A percentile compares a stretch with the other conserved stretches of the same genome.
phyloP scores from a whole-genome alignment of 352 stramenopile species.

The Phytophthora gonapodyides region DNA sequence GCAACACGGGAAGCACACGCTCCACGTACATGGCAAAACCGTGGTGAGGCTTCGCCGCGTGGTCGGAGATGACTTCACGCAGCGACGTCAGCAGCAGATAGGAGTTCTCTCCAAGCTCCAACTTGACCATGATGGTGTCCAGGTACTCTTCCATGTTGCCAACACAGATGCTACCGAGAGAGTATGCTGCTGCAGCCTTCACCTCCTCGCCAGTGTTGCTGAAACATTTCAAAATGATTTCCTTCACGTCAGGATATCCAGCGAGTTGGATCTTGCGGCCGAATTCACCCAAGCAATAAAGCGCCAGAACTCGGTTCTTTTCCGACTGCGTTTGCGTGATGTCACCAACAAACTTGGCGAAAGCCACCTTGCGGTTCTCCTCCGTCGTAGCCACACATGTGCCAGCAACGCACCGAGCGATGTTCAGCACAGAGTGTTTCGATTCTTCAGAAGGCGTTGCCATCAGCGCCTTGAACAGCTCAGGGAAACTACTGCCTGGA shows the following conservation, averaged over 20 bases:
- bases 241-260: constrained; percentile 85
- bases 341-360: constrained; percentile 72
- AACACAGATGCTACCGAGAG: constrained; percentile 95
- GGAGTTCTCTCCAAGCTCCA: constrained; percentile 92
- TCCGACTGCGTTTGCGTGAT: constrained; percentile 60
- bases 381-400: constrained; percentile 70
- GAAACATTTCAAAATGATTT: constrained; percentile 92
- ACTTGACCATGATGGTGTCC: constrained; percentile 92
- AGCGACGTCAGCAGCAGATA: constrained; percentile 97
- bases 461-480: constrained; percentile 88
- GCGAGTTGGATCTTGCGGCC: constrained; percentile 92
- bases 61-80: constrained; percentile 94
- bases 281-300: constrained; percentile 96
- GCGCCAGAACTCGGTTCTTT: constrained; percentile 86
- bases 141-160: constrained; percentile 92
- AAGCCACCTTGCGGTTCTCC: constrained; percentile 67
- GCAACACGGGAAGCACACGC: constrained; percentile 94
- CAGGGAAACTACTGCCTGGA: constrained; percentile 74
- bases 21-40: constrained; percentile 78
- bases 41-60: constrained; percentile 75
- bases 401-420: constrained; percentile 93
- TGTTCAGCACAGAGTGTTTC: constrained; percentile 94
- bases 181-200: constrained; percentile 96
- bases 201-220: constrained; percentile 90
- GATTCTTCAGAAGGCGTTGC: constrained; percentile 59